Base-by-base conservation (phyloP, 495 filamentous ascomycete species). In the Penicillium parvum region DNA sequence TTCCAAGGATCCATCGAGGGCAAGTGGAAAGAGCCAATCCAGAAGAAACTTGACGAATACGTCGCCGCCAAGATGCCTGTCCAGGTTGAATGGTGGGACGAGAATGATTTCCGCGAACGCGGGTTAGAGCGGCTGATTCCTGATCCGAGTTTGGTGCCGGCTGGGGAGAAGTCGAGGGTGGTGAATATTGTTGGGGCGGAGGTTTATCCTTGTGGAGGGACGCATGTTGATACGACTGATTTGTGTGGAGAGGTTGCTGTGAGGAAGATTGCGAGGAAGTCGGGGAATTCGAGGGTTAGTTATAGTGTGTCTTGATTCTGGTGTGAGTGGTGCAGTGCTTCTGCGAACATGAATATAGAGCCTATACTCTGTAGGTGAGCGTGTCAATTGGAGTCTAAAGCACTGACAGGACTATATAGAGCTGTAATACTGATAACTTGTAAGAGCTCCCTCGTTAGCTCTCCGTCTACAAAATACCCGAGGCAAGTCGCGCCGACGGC, bases 131-230 rank as follows among this genome's bases (percentile, higher is more conserved):
- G 70, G 35, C 46, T 76, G 37, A 67, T 79, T 32, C 76, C 76
- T 1, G 73, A 76, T 37, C 58, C 63, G 23, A 59, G 63, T 44
- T 46, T 59, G 15, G 60, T 74, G 52, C 57, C 68, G 1, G 55
- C 68, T 3, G 72, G 64, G 12, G 73, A 76, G 56, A 75, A 72
- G 54, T 74, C 65, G 15, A 58, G 69, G 29, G 63, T 72, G 4
- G 80, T 83, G 16, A 71, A 73, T 42, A 79, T 82, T 43, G 70
- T 73, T 8, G 80, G 78, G 0, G 67, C 69, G 17, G 79, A 78
- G 55, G 68, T 64, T 23, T 81, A 82, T 61, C 80, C 80, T 1
- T 85, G 81, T 49, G 81, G 81, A 3, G 80, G 81, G 0, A 85
- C 81, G 27, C 81, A 85, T 63, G 77, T 85, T 11, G 59, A 68